These are phyloP conservation scores for Candida insectorum DNA, from an alignment of 805 yeast genomes.

Conservation along the genomic window DNA sequence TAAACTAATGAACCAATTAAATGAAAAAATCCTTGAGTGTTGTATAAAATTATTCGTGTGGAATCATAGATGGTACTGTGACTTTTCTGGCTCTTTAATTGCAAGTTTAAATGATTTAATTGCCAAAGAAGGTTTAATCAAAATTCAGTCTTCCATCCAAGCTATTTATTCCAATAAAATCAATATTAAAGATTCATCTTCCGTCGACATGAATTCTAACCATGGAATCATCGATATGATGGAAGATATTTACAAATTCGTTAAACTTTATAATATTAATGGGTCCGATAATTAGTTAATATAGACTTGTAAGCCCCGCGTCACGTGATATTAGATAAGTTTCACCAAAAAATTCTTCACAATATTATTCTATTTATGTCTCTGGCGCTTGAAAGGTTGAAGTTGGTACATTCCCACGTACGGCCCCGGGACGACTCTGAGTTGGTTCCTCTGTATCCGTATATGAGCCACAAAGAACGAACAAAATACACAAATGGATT, in stretches of 20 bases:
- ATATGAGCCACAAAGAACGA: slow-evolving; percentile 5
- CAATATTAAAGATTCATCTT: slow-evolving; percentile 10
- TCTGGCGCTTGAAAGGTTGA: slow-evolving; percentile 7
- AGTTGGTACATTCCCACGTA: slow-evolving; percentile 10
- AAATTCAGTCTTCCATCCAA: slow-evolving; percentile 67
- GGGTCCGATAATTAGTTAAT: slow-evolving; percentile 37
- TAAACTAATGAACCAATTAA: slow-evolving; percentile 41
- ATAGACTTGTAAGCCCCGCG: slow-evolving; percentile 1
- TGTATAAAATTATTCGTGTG: slow-evolving; percentile 85
- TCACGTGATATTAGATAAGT: slow-evolving; percentile 4
- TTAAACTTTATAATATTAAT: slow-evolving; percentile 41
- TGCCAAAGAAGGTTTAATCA: slow-evolving; percentile 73
- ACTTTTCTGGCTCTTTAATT: slow-evolving; percentile 72
- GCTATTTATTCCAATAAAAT: slow-evolving; percentile 53
- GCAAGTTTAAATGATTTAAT: slow-evolving; percentile 57
- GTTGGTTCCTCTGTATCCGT: slow-evolving; percentile 10
- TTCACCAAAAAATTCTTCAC: neutral
- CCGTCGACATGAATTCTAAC: slow-evolving; percentile 17
- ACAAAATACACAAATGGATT: slow-evolving; percentile 4
- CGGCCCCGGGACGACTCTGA: slow-evolving; percentile 6
- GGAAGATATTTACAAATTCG: slow-evolving; percentile 47
- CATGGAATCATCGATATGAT: slow-evolving; percentile 58
- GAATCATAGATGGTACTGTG: slow-evolving; percentile 97
- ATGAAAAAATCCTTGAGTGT: slow-evolving; percentile 61
- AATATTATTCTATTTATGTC: slow-evolving; percentile 1